Percentiles rank a stretch among this genome's conserved stretches.
Conservation (phyloP, 2,329 filamentous ascomycete genomes). For the Didymella segeticola region DNA sequence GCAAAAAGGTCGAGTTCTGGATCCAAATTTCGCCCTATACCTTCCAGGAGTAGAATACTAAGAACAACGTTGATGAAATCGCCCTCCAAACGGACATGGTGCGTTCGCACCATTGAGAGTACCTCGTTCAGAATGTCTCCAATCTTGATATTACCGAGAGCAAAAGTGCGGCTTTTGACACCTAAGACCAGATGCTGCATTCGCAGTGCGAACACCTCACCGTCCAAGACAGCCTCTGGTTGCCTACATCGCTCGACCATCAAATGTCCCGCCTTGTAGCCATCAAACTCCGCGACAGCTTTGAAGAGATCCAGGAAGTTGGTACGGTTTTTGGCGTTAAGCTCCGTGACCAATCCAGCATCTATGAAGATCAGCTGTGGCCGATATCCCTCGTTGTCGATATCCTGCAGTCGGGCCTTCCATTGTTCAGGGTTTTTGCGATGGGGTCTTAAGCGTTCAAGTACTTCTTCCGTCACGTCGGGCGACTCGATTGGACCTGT, state of each 20-base stretch:
- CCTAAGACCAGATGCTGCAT: conserved; percentile 96
- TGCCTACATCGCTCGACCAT: conserved; percentile 97
- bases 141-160: conserved; percentile 92
- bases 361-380: conserved; percentile 98
- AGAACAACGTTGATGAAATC: conserved; percentile 99
- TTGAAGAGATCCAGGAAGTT: conserved; percentile 98
- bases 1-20: conserved; percentile 87
- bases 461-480: conserved; percentile 87
- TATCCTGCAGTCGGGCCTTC: conserved; percentile 73
- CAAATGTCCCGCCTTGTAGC: conserved; percentile 89
- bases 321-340: conserved; percentile 81
- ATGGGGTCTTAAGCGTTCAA: conserved; percentile 78
- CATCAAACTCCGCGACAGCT: conserved; percentile 94
- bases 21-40: conserved; percentile 87
- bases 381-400: conserved; percentile 86
- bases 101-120: conserved; percentile 84
- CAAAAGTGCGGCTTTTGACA: conserved; percentile 89
- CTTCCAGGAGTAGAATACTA: conserved; percentile 90
- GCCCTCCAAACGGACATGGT: conserved; percentile 93
- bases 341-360: conserved; percentile 90
- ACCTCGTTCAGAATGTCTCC: conserved; percentile 94
- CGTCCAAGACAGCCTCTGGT: conserved; percentile 85
- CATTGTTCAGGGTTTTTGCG: conserved; percentile 72
- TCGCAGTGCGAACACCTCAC: conserved; percentile 89
- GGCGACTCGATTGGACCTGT: conserved; percentile 57